Evolutionary conservation across 2,329 filamentous ascomycete genomes (phyloP).

Genomic region (Tolypocladium sp.): DNA sequence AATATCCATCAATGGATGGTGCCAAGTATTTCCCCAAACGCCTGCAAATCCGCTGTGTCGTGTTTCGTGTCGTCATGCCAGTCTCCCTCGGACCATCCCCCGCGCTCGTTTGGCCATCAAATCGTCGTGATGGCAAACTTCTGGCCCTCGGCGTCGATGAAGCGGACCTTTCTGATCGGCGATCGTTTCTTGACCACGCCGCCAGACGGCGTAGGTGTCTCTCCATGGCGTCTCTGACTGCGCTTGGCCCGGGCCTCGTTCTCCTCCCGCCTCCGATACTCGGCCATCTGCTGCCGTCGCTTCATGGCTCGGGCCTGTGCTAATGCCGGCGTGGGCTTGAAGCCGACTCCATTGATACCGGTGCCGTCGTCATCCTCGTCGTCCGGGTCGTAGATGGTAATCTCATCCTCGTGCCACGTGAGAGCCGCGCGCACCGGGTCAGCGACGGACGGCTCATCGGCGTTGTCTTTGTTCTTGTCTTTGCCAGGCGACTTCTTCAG

Average conservation of each 20-base stretch:
- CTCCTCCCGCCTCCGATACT: slow-evolving; percentile 53
- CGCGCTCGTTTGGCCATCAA: slow-evolving; percentile 7
- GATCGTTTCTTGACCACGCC: slow-evolving; percentile 13
- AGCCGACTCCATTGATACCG: slow-evolving; percentile 59
- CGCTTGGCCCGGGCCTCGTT: slow-evolving; percentile 48
- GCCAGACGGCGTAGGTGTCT: slow-evolving; percentile 14
- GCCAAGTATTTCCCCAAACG: neutral
- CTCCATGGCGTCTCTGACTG: slow-evolving; percentile 39
- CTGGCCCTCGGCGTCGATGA: slow-evolving; percentile 28
- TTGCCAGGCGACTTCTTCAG: slow-evolving; percentile 13
- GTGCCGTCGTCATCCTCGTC: slow-evolving; percentile 59
- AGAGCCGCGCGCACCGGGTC: slow-evolving; percentile 49
- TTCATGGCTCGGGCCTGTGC: slow-evolving; percentile 48
- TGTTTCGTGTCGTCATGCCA: neutral
- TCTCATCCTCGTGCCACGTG: slow-evolving; percentile 61
- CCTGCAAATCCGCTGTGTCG: neutral
- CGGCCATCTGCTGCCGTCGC: slow-evolving; percentile 50
- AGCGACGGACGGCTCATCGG: slow-evolving; percentile 28
- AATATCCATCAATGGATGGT: neutral
- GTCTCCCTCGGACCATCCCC: neutral
- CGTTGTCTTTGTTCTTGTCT: slow-evolving; percentile 10
- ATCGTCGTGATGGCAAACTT: slow-evolving; percentile 20
- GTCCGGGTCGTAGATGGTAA: slow-evolving; percentile 55
- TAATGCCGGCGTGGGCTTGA: slow-evolving; percentile 53
- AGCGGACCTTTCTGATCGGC: slow-evolving; percentile 26